Evolutionary conservation across 2,329 filamentous ascomycete species (phyloP).

Genomic region (Botryotinia calthae): DNA sequence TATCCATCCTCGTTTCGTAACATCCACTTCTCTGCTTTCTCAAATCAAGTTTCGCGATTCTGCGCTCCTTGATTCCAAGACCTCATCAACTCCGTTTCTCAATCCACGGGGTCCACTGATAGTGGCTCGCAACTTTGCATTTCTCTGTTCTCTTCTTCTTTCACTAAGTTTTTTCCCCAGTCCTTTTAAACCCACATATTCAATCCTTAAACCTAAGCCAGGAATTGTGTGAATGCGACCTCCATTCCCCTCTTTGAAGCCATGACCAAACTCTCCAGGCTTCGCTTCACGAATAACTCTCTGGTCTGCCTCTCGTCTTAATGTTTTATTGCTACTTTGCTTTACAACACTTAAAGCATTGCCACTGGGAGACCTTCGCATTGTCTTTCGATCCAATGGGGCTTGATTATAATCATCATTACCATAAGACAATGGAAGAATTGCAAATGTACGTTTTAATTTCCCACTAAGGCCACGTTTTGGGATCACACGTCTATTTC

Average conservation of each 20-base stretch:
- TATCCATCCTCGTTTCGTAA: constrained; percentile 2
- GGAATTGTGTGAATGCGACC: constrained; percentile 34
- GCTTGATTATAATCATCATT: constrained; percentile 41
- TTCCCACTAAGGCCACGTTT: constrained; percentile 49
- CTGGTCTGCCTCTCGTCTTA: constrained; percentile 28
- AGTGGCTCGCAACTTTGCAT: constrained; percentile 55
- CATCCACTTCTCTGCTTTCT: not conserved
- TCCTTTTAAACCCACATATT: constrained; percentile 49
- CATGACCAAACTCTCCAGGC: constrained; percentile 32
- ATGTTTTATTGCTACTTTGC: constrained; percentile 46
- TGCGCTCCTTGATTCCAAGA: constrained; percentile 26
- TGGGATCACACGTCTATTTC: constrained; percentile 44
- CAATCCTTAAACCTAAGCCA: constrained; percentile 46
- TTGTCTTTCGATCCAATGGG: constrained; percentile 53
- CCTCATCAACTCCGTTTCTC: constrained; percentile 37
- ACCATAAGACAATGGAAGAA: constrained; percentile 50
- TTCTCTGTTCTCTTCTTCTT: constrained; percentile 56
- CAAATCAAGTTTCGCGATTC: constrained; percentile 13
- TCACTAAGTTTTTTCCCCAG: constrained; percentile 57
- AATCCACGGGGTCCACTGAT: constrained; percentile 55
- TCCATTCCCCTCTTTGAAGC: constrained; percentile 36
- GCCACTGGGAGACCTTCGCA: constrained; percentile 57
- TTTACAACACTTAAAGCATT: constrained; percentile 55
- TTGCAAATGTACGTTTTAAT: constrained; percentile 55
- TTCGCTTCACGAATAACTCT: constrained; percentile 23